Percentiles rank a stretch among this genome's conserved stretches.
These are phyloP conservation scores for Amanita polypyramis DNA, from an alignment of 768 basidiomycete species.

Conservation along the genomic window DNA sequence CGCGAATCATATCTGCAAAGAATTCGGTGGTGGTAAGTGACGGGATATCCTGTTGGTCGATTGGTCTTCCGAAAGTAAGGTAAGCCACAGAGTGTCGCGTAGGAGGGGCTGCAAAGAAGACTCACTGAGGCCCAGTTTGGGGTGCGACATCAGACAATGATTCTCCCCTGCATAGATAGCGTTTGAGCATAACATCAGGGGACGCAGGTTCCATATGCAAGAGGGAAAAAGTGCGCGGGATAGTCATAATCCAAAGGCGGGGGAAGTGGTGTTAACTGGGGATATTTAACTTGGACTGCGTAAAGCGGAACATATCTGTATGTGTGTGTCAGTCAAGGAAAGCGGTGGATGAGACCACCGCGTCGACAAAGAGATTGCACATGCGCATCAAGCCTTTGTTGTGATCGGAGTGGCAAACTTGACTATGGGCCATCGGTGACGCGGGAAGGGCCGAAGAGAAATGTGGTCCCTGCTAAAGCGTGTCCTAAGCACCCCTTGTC, in stretches of 20 bases:
- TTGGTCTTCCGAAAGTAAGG: background rate
- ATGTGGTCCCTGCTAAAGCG: too few species aligned
- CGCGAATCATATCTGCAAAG: background rate
- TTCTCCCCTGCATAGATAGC: background rate
- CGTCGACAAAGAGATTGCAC: too few species aligned
- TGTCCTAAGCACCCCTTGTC: too few species aligned
- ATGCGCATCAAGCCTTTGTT: too few species aligned
- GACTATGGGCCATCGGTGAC: too few species aligned
- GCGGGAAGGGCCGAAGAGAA: too few species aligned
- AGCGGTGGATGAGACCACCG: too few species aligned
- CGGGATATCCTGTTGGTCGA: background rate
- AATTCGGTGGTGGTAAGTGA: slow-evolving; percentile 1
- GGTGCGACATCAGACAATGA: background rate
- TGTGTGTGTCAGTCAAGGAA: too few species aligned
- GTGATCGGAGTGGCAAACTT: too few species aligned
- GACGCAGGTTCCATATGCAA: background rate
- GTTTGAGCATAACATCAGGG: background rate
- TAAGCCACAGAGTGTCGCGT: background rate
- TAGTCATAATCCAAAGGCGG: background rate
- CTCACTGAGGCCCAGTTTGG: background rate
- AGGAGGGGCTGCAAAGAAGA: background rate
- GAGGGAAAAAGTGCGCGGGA: background rate
- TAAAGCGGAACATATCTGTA: too few species aligned
- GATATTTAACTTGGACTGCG: too few species aligned
- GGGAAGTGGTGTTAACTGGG: too few species aligned